Percentiles rank a stretch among this genome's conserved stretches.
phyloP scores from a whole-genome alignment of 2,329 filamentous ascomycete species.

The Nemania sp. region DNA sequence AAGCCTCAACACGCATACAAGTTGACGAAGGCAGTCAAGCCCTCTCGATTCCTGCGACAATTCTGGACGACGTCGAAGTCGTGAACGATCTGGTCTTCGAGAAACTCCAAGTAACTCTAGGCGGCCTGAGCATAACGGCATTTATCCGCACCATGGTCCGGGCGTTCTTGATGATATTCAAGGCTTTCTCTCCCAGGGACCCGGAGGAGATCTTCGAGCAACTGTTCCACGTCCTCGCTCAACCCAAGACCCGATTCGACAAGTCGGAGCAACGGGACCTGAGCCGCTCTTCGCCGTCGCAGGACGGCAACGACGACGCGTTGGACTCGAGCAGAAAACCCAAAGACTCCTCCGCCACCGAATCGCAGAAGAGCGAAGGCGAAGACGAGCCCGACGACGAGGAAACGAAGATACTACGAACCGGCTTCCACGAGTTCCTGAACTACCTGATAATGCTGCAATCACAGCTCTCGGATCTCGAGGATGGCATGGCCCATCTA shows the following conservation, averaged over 20 bases:
- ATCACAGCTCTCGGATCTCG: background rate
- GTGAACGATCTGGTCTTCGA: constrained; percentile 5
- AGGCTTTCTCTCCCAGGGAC: background rate
- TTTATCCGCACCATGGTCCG: background rate
- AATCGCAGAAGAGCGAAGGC: background rate
- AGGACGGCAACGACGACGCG: background rate
- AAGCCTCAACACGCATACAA: background rate
- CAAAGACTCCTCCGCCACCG: background rate
- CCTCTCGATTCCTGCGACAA: constrained; percentile 1
- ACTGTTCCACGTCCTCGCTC: constrained; percentile 17
- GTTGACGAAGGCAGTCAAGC: constrained; percentile 3
- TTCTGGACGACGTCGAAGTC: constrained; percentile 4
- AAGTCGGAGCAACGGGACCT: background rate
- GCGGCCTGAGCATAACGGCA: background rate
- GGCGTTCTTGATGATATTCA: background rate
- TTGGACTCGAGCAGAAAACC: background rate
- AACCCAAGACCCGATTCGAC: background rate
- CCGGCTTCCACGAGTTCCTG: constrained; percentile 18
- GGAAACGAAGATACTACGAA: constrained; percentile 5
- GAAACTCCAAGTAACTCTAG: constrained; percentile 7
- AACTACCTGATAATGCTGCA: background rate
- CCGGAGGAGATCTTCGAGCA: constrained; percentile 14
- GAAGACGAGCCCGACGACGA: background rate
- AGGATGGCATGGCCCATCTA: background rate
- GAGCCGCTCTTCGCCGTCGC: background rate